Base-by-base conservation (phyloP, 306 rosid species). In the Rosa persica region DNA sequence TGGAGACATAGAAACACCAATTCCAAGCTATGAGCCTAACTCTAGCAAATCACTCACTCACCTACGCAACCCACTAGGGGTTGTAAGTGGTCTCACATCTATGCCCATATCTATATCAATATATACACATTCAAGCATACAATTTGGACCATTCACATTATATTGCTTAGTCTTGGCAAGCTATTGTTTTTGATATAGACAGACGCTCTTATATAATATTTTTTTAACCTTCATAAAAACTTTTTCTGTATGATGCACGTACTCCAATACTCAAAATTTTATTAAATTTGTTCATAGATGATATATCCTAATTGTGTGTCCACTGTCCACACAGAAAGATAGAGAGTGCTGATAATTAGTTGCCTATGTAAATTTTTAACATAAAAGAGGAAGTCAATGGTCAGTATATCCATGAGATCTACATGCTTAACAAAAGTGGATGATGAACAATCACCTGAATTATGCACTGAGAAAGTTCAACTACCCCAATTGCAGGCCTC, bases 401-500 rank as follows among this genome's bases (percentile, higher is more conserved):
- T 54, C 30, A 19, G 76, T 54, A 39, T 39, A 73, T 73, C 55
- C 4, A 17, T 54, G 16, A 55, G 22, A 55, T 73, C 48, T 38
- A 12, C 67, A 73, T 27, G 60, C 60, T 61, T 30, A 6, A 61
- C 44, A 61, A 44, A 61, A 46, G 44, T 30, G 44, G 61, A 76
- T 76, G 25, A 20, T 30, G 36, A 36, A 30, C 61, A 27, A 68
- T 86, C 79, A 96, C 99, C 97, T 96, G 99, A 86, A 96, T 90
- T 82, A 96, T 85, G 78, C 96, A 91, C 82, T 96, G 99, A 76
- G 97, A 93, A 80, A 96, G 98, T 85, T 96, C 99, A 48, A 91
- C 87, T 54, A 96, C 98, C 76, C 99, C 98, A 72, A 87, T 85
- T n/a, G 98, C 93, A 83, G 99, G 98, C 85, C 99, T 91, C 88